Evolutionary conservation across 140 eudicot genomes (phyloP), one percentile per base, ranked within the genome.

Genomic region (Bidens hawaiensis): DNA sequence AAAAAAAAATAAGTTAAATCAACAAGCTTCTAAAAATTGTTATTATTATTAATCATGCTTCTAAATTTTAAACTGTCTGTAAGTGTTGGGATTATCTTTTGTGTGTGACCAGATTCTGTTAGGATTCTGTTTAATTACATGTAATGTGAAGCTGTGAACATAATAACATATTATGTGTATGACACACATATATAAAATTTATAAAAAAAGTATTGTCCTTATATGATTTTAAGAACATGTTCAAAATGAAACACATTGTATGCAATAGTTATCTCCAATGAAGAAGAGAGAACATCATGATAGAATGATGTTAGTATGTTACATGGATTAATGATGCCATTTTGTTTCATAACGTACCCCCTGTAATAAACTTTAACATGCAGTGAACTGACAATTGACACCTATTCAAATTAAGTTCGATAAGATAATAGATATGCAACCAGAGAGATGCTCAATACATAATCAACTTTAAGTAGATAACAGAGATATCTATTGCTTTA

Each of bases 1-100:
- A 62, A 33, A 62, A 9, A 45, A 1, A n/a, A 27, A 60, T 60
- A 25, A 53, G 18, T 53, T 15, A 65, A 28, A 59, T 49, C 65
- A 67, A 17, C 57, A 45, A 45, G 2, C 11, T 15, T 45, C 19
- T 45, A 6, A 13, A 21, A 13, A 13, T 16, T 45, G n/a, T n/a
- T n/a, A 2, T 45, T 23, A 11, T 21, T 19, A 8, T 21, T 16
- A 30, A 30, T 30, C 7, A 1, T 21, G 26, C 5, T 9, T 48
- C 27, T 48, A 30, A n/a, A n/a, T n/a, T 30, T 9, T 30, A 30
- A 30, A 30, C 36, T 30, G 36, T 30, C 7, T 30, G n/a, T 30
- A 30, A 0, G 36, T 30, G 8, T 1, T 30, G 8, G 36, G 36
- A 4, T 30, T 2, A 30, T 30, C 8, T 30, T 30, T 9, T 30